Percentiles rank a stretch among this genome's conserved stretches.
These are phyloP conservation scores for Clarireedia hainanense DNA, from an alignment of 2,329 filamentous ascomycete species.

Conservation along the genomic window DNA sequence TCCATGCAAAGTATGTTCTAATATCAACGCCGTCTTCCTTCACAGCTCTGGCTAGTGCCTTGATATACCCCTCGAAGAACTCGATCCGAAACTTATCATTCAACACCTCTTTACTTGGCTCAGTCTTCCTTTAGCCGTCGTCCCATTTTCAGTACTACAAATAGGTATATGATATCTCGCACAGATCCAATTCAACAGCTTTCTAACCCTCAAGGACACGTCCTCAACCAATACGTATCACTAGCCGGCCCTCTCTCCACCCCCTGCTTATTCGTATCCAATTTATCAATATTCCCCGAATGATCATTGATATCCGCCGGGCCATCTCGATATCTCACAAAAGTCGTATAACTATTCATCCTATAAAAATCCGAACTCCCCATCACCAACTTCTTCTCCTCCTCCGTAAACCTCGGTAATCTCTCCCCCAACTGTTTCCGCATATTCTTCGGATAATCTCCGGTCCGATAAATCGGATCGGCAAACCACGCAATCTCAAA, in stretches of 20 bases:
- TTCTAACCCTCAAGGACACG: slow-evolving; percentile 64
- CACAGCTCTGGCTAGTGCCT: slow-evolving; percentile 65
- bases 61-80: slow-evolving; percentile 72
- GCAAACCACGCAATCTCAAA: slow-evolving; percentile 83
- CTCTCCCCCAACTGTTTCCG: slow-evolving; percentile 69
- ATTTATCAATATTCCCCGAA: slow-evolving; percentile 65
- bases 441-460: slow-evolving; percentile 78
- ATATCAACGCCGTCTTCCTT: slow-evolving; percentile 68
- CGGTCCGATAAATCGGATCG: slow-evolving; percentile 69
- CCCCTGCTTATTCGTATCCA: slow-evolving; percentile 63
- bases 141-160: slow-evolving; percentile 84
- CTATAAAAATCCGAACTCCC: slow-evolving; percentile 87
- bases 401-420: slow-evolving; percentile 65
- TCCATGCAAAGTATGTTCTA: slow-evolving; percentile 77
- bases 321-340: slow-evolving; percentile 62
- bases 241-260: slow-evolving; percentile 71
- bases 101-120: slow-evolving; percentile 59
- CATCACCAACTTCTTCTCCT: slow-evolving; percentile 59
- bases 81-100: slow-evolving; percentile 72
- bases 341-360: slow-evolving; percentile 87
- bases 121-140: slow-evolving; percentile 73
- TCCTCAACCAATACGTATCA: slow-evolving; percentile 71
- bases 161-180: slow-evolving; percentile 71
- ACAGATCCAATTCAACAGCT: slow-evolving; percentile 68
- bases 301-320: slow-evolving; percentile 58